Conservation (phyloP, 225 moss, liverwort and hornwort genomes). For the Marchantia paleacea region DNA sequence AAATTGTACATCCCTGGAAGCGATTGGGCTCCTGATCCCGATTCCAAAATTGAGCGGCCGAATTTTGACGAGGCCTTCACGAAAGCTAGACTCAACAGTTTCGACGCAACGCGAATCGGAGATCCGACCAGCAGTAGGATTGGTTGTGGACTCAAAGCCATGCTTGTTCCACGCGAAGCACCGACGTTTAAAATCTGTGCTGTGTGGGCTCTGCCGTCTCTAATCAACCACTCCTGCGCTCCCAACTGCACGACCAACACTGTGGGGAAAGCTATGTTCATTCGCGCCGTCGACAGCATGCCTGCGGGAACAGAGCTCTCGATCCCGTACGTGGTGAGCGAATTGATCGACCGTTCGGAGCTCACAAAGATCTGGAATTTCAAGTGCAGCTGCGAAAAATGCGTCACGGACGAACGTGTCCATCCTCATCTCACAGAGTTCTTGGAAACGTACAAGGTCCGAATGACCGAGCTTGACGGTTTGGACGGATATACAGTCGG, state of each 20-base stretch:
- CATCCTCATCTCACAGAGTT: neutral
- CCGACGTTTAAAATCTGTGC: neutral
- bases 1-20: slow-evolving; percentile 23
- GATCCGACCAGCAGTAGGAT: neutral
- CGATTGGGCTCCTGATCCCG: slow-evolving; percentile 13
- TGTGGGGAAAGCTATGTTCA: slow-evolving; percentile 13
- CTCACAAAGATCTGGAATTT: neutral
- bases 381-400: slow-evolving; percentile 21
- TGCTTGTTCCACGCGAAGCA: neutral
- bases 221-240: slow-evolving; percentile 29
- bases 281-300: slow-evolving; percentile 10
- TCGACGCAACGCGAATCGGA: neutral
- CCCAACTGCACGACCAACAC: neutral
- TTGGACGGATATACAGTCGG: neutral
- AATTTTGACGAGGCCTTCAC: neutral
- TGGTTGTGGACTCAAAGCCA: neutral
- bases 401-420: slow-evolving; percentile 4
- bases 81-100: neutral
- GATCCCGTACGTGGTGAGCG: neutral
- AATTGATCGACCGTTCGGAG: neutral
- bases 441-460: neutral
- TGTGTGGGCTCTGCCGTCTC: slow-evolving; percentile 30
- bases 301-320: slow-evolving; percentile 24
- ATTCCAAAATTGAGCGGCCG: neutral
- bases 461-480: too few species aligned